These are phyloP conservation scores for Hemileia vastatrix DNA, from an alignment of 1,284 basidiomycete genomes.

Conservation along the genomic window DNA sequence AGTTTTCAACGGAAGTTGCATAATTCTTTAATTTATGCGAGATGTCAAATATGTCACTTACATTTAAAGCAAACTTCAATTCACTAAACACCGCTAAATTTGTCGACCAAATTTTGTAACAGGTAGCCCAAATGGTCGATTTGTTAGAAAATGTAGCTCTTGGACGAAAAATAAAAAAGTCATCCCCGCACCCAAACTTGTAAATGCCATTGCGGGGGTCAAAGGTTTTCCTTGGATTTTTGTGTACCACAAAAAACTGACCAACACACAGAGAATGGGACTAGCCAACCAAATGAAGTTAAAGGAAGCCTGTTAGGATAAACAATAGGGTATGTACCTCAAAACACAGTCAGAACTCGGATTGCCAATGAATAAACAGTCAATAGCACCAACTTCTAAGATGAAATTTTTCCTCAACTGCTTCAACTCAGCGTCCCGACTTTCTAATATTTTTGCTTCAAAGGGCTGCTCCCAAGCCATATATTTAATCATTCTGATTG, in stretches of 20 bases:
- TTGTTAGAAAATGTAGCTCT: not conserved
- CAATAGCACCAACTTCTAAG: slow-evolving; percentile 18
- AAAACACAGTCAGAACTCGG: not conserved
- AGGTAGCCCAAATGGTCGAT: too few species aligned
- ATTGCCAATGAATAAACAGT: slow-evolving; percentile 5
- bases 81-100: slow-evolving; percentile 1
- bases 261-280: slow-evolving; percentile 1
- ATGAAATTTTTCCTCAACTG: slow-evolving; percentile 4
- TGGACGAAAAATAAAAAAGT: too few species aligned
- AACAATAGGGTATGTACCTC: not conserved
- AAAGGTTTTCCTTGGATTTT: not conserved
- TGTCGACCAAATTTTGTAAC: too few species aligned
- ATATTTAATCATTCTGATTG: slow-evolving; percentile 6
- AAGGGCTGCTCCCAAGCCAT: slow-evolving; percentile 1
- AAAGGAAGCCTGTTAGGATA: not conserved
- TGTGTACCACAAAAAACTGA: slow-evolving; percentile 2
- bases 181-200: slow-evolving; percentile 5
- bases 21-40: not conserved
- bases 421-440: not conserved
- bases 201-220: not conserved
- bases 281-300: slow-evolving; percentile 3
- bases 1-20: not conserved
- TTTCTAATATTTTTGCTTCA: slow-evolving; percentile 8
- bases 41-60: not conserved
- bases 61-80: slow-evolving; percentile 3